Evolutionary conservation across 2,329 filamentous ascomycete genomes (phyloP), one percentile per base, ranked within the genome.

Genomic region (Lachnellula occidentalis): DNA sequence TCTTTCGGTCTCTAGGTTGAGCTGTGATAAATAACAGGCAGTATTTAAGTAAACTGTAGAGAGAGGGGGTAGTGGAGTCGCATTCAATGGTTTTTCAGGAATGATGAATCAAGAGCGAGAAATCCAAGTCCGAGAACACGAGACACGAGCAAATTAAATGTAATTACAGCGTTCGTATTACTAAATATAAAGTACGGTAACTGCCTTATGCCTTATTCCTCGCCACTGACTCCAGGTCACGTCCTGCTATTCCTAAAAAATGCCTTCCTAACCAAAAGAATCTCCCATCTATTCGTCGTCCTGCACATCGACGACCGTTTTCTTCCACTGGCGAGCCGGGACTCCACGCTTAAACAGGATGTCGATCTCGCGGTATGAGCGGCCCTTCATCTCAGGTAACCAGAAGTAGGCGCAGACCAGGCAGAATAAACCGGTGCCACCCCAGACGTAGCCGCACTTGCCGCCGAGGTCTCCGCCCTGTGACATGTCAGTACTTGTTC

Each of bases 241-340:
- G 19, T 53, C 50, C 47, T 46, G 45, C 49, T n/a, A n/a, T n/a
- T n/a, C n/a, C n/a, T n/a, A n/a, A n/a, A n/a, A 22, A 54, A 31
- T 48, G 24, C 34, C 24, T 48, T 50, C 42, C 51, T 45, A 39
- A 39, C n/a, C 41, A 12, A 4, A 15, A 59, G n/a, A n/a, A n/a
- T n/a, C n/a, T n/a, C n/a, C 61, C 58, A 60, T 67, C 69, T 85
- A 87, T 74, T 85, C 78, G 68, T 87, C 81, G 64, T 83, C 83
- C 21, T 78, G 67, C 52, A 84, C 69, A 64, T 84, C 78, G 67
- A 87, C 62, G 1, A 71, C 71, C 0, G 79, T 82, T 68, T 78
- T 67, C 69, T 74, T 79, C 76, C 63, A 74, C 37, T 71, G 67
- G 47, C 70, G 63, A 41, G 72, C 70, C n/a, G 66, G 62, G 22